Evolutionary conservation across 2,329 filamentous ascomycete species (phyloP).

Genomic region (Dryadomyces quercus-mongolicae): DNA sequence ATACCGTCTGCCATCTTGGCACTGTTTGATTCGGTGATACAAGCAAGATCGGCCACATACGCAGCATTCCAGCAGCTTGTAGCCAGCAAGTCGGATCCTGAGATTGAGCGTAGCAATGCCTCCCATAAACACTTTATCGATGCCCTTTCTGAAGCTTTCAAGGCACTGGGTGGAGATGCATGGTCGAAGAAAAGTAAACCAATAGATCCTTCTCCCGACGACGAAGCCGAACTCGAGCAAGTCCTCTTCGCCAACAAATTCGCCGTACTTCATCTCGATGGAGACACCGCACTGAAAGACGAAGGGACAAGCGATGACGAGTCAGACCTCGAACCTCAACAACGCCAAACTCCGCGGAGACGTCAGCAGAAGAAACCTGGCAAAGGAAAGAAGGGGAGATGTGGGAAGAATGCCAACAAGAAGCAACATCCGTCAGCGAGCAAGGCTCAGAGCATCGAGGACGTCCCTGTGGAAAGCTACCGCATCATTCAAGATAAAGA

Average conservation of each 20-base stretch:
- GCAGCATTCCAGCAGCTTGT: constrained; percentile 21
- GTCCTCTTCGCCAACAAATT: constrained; percentile 19
- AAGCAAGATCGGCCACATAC: constrained; percentile 19
- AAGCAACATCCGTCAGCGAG: constrained; percentile 9
- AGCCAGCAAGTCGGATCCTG: constrained; percentile 19
- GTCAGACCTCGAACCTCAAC: no score
- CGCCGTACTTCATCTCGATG: constrained; percentile 13
- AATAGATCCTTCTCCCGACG: constrained; percentile 4
- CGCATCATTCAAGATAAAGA: constrained; percentile 16
- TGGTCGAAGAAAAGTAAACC: background rate
- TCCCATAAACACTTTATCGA: constrained; percentile 31
- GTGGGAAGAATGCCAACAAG: constrained; percentile 14
- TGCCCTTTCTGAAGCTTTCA: constrained; percentile 23
- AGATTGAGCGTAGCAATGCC: constrained; percentile 24
- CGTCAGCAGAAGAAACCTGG: background rate
- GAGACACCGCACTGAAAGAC: background rate
- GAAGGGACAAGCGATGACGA: no score
- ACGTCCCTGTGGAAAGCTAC: constrained; percentile 28
- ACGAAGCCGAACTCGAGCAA: constrained; percentile 11
- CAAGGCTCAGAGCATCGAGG: constrained; percentile 17
- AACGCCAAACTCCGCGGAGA: background rate
- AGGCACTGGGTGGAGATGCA: constrained; percentile 20
- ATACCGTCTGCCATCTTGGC: constrained; percentile 22
- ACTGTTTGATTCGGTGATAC: constrained; percentile 26
- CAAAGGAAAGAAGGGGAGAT: constrained; percentile 5